These are phyloP conservation scores for Chytriomyces sp. DNA, from an alignment of 192 early-diverging fungal genomes.

Conservation along the genomic window DNA sequence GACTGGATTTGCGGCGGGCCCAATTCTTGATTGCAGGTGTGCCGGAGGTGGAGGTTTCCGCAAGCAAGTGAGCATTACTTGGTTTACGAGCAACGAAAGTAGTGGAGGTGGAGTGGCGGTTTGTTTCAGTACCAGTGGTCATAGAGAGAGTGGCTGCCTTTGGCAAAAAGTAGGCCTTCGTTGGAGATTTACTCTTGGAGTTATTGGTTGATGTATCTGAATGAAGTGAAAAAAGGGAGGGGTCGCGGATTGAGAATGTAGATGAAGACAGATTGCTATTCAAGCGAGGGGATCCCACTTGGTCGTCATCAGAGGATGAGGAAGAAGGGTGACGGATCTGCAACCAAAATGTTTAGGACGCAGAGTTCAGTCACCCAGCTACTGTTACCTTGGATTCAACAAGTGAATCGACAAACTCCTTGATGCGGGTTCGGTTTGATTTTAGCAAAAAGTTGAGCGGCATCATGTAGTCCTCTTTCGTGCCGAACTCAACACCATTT, in stretches of 20 bases:
- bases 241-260: neutral
- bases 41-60: no score
- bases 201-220: neutral
- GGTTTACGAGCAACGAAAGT: no score
- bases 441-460: slow-evolving; percentile 55
- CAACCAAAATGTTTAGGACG: neutral
- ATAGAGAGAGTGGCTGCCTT: no score
- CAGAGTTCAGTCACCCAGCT: neutral
- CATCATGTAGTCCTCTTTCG: slow-evolving; percentile 58
- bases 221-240: neutral
- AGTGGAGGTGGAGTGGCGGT: no score
- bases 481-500: slow-evolving; percentile 65
- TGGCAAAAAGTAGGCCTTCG: no score
- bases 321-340: neutral
- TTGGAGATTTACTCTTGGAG: no score
- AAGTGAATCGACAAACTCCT: slow-evolving; percentile 35
- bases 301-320: neutral
- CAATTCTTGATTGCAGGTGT: no score
- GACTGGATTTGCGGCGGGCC: no score
- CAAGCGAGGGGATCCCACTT: neutral
- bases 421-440: slow-evolving; percentile 44
- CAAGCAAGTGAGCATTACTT: no score
- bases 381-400: neutral
- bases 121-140: no score
- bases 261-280: neutral